phyloP scores from a whole-genome alignment of 306 rosid genomes.

The Medicago lupulina region DNA sequence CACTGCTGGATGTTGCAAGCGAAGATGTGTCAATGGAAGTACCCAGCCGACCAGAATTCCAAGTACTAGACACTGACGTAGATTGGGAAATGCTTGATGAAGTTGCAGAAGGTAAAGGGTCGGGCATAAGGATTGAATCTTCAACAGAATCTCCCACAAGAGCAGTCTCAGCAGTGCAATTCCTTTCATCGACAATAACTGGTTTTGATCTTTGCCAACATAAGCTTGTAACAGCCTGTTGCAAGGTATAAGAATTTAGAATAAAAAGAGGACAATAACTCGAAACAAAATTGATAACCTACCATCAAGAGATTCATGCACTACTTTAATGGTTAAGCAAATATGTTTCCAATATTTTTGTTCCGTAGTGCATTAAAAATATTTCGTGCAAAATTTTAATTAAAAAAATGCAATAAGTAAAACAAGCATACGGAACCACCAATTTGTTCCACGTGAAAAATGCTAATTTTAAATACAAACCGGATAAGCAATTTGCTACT shows the following conservation, averaged over 20 bases:
- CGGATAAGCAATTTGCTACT: too few species aligned
- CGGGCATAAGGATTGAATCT: constrained; percentile 98
- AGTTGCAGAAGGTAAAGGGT: constrained; percentile 88
- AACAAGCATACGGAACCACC: too few species aligned
- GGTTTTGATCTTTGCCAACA: constrained; percentile 99
- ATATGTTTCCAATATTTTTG: too few species aligned
- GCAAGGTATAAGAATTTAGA: constrained; percentile 49
- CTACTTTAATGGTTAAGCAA: too few species aligned
- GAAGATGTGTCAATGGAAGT: constrained; percentile 62
- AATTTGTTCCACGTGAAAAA: too few species aligned
- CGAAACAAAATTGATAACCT: constrained; percentile 13
- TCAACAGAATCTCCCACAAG: constrained; percentile 91
- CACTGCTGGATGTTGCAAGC: constrained; percentile 55
- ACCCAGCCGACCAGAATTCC: constrained; percentile 73
- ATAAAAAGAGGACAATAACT: constrained; percentile 19
- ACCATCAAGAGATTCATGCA: neutral
- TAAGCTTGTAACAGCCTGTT: constrained; percentile 93
- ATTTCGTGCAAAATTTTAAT: too few species aligned
- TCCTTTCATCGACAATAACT: constrained; percentile 78
- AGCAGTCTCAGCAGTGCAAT: constrained; percentile 77
- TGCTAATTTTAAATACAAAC: too few species aligned
- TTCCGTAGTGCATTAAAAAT: too few species aligned
- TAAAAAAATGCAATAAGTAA: too few species aligned
- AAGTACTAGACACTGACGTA: constrained; percentile 61
- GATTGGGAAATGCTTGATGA: constrained; percentile 68